Evolutionary conservation across 2,329 filamentous ascomycete genomes (phyloP).

Genomic region (Fusarium pilosicola): DNA sequence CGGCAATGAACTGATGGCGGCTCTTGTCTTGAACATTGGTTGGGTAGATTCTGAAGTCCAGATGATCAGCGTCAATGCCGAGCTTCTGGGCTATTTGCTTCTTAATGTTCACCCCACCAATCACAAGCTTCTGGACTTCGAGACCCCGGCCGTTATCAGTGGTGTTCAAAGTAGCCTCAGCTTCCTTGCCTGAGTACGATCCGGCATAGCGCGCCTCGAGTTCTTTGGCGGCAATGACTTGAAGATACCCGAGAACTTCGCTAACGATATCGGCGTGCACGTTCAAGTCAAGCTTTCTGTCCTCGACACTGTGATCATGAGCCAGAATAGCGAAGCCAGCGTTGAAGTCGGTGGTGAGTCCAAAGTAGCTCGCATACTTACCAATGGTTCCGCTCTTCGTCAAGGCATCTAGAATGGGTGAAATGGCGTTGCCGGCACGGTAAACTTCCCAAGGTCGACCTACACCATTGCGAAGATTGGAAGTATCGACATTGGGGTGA

Average conservation of each 20-base stretch:
- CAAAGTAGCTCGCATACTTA: slow-evolving; percentile 44
- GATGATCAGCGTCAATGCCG: slow-evolving; percentile 26
- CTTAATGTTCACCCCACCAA: slow-evolving; percentile 31
- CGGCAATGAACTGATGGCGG: slow-evolving; percentile 44
- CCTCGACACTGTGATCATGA: slow-evolving; percentile 41
- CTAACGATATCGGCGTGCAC: slow-evolving; percentile 48
- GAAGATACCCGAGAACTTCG: slow-evolving; percentile 25
- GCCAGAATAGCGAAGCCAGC: slow-evolving; percentile 49
- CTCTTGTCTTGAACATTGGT: slow-evolving; percentile 39
- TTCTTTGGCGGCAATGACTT: slow-evolving; percentile 23
- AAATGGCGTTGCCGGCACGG: slow-evolving; percentile 38
- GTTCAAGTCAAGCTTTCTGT: slow-evolving; percentile 46
- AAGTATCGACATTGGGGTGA: slow-evolving; percentile 43
- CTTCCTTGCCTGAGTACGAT: not conserved
- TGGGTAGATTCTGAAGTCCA: slow-evolving; percentile 48
- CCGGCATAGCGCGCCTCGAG: slow-evolving; percentile 17
- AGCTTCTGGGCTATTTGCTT: slow-evolving; percentile 27
- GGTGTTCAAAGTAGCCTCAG: slow-evolving; percentile 12
- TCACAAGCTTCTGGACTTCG: slow-evolving; percentile 31
- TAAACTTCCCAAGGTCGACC: slow-evolving; percentile 50
- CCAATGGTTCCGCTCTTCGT: slow-evolving; percentile 45
- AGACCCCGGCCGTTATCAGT: slow-evolving; percentile 42
- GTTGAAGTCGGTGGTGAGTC: slow-evolving; percentile 24
- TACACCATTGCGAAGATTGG: slow-evolving; percentile 49
- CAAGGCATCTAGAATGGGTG: slow-evolving; percentile 40